A percentile compares a stretch with the other conserved stretches of the same genome.
phyloP scores from a whole-genome alignment of 176 grass and related monocot genomes.

The Ananas comosus region DNA sequence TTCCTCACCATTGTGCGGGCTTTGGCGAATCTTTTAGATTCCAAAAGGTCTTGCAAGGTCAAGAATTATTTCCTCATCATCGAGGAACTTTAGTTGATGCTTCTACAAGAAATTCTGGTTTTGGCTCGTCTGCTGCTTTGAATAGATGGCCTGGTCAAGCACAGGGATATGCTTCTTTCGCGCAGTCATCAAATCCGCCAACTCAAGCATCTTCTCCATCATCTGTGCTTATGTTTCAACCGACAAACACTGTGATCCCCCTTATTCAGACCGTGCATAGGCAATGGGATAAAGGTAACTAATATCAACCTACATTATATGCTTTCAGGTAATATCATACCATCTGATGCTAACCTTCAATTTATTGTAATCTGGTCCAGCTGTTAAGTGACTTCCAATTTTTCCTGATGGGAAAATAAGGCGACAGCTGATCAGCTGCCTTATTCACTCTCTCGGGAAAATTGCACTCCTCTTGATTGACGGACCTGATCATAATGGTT shows the following conservation, averaged over 20 bases:
- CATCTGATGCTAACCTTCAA: no score
- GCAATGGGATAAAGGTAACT: constrained; percentile 18
- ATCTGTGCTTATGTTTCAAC: constrained; percentile 50
- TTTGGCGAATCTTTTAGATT: constrained; percentile 84
- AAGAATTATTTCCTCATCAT: constrained; percentile 77
- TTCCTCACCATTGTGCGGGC: constrained; percentile 58
- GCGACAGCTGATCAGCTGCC: no score
- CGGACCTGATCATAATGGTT: no score
- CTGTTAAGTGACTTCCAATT: no score
- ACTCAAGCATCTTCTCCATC: constrained; percentile 52
- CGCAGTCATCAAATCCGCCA: constrained; percentile 19
- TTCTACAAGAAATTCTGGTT: constrained; percentile 24
- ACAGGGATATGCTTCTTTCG: constrained; percentile 25
- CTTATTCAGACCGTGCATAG: constrained; percentile 12
- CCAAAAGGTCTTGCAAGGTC: constrained; percentile 99
- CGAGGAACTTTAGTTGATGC: constrained; percentile 32
- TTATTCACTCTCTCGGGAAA: no score
- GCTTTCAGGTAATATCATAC: no score
- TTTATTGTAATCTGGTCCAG: no score
- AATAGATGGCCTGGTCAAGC: constrained; percentile 38
- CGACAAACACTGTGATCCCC: constrained; percentile 19
- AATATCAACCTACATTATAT: no score
- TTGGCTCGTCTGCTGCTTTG: constrained; percentile 20
- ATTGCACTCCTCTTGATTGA: no score
- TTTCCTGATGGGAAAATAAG: no score